Conservation (phyloP, 352 stramenopile genomes). For the Globisporangium cystogenes region DNA sequence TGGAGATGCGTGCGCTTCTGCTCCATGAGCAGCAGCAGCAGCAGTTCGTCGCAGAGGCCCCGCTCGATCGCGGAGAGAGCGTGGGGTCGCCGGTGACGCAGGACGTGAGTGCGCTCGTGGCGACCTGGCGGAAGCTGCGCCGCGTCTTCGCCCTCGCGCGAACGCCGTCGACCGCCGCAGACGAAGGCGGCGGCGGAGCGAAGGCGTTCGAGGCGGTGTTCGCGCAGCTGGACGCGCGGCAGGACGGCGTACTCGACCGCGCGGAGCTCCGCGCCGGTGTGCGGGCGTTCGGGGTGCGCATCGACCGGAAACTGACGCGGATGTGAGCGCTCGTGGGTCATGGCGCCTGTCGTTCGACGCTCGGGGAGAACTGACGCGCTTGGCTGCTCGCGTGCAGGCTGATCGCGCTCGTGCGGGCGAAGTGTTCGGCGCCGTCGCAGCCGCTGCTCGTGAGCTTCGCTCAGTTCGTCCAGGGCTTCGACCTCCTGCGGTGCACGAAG, state of each 20-base stretch:
- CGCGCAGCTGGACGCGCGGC: conserved; percentile 35
- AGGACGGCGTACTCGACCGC: conserved; percentile 54
- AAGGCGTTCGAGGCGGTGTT: conserved; percentile 21
- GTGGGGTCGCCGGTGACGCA: conserved; percentile 16
- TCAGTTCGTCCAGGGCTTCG: conserved; percentile 57
- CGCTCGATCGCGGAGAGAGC: conserved; percentile 1
- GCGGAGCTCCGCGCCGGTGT: conserved; percentile 51
- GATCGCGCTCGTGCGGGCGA: conserved; percentile 47
- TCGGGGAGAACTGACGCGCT: background rate
- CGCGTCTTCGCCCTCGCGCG: conserved; percentile 36
- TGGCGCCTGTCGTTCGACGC: too few relatives aligned
- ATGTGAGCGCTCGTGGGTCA: conserved; percentile 37
- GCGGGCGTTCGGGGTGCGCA: conserved; percentile 37
- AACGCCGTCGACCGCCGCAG: conserved; percentile 10
- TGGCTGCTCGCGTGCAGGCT: conserved; percentile 17
- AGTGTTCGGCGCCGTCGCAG: conserved; percentile 24
- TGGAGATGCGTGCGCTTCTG: conserved; percentile 18
- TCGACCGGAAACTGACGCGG: conserved; percentile 59
- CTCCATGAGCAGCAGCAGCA: conserved; percentile 9
- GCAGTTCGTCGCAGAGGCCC: background rate
- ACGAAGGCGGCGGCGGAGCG: background rate
- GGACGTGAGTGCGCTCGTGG: conserved; percentile 32
- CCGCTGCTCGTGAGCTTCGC: conserved; percentile 38
- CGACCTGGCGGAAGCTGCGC: conserved; percentile 44
- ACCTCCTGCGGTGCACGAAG: conserved; percentile 16